Percentiles rank a stretch among this genome's conserved stretches.
phyloP scores from a whole-genome alignment of 805 yeast genomes.

The Myxozyma neglecta region DNA sequence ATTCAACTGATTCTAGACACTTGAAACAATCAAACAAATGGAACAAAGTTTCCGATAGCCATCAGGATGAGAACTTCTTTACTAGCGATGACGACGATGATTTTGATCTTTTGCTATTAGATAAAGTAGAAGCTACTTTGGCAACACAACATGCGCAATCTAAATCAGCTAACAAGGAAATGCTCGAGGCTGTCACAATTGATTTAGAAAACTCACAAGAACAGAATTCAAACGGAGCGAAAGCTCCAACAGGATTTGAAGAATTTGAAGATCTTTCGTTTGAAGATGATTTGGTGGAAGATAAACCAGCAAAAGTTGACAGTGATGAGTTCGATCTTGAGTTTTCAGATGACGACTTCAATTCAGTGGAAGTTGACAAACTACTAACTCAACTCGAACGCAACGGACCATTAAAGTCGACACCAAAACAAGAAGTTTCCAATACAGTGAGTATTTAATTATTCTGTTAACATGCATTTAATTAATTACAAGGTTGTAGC shows the following conservation, averaged over 20 bases:
- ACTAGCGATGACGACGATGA: slow-evolving; percentile 10
- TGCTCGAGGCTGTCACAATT: neutral
- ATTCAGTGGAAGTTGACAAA: slow-evolving; percentile 4
- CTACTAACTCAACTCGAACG: neutral
- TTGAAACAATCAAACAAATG: neutral
- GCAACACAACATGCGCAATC: neutral
- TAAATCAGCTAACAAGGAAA: neutral
- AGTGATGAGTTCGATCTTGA: slow-evolving; percentile 9
- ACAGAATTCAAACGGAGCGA: neutral
- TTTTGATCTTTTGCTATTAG: neutral
- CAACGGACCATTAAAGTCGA: no score
- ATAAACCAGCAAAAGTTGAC: no score
- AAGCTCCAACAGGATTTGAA: neutral
- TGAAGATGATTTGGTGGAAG: neutral
- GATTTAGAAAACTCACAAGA: neutral
- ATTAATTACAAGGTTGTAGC: neutral
- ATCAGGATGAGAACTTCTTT: slow-evolving; percentile 7
- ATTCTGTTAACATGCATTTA: neutral
- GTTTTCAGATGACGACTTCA: slow-evolving; percentile 11
- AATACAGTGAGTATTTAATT: neutral
- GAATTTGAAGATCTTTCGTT: slow-evolving; percentile 5
- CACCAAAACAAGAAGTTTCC: neutral
- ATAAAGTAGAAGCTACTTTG: neutral
- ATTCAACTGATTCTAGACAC: no score
- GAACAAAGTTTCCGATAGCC: neutral